A percentile compares a stretch with the other conserved stretches of the same genome.
phyloP scores from a whole-genome alignment of 176 grass and related monocot genomes.

The Cocos nucifera region DNA sequence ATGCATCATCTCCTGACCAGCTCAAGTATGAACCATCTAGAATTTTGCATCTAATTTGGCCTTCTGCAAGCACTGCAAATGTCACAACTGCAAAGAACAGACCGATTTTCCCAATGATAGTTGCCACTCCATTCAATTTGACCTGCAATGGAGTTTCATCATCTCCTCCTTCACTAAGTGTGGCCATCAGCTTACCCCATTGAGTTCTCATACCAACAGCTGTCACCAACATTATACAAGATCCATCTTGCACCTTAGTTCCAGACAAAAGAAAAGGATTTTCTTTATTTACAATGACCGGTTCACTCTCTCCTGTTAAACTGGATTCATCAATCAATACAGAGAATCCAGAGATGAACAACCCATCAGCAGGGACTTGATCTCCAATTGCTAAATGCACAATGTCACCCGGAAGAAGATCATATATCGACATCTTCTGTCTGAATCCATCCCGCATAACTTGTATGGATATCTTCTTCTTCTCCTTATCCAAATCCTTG shows the following conservation, averaged over 20 bases:
- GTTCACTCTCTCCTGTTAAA: constrained; percentile 90
- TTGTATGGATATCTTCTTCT: constrained; percentile 82
- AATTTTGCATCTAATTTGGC: constrained; percentile 51
- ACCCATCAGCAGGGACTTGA: constrained; percentile 90
- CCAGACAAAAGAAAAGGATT: constrained; percentile 91
- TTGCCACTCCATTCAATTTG: constrained; percentile 61
- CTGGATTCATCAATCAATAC: constrained; percentile 92
- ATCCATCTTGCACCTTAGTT: constrained; percentile 89
- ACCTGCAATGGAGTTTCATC: constrained; percentile 97
- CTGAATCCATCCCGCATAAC: constrained; percentile 78
- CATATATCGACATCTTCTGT: constrained; percentile 79
- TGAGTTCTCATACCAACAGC: constrained; percentile 96
- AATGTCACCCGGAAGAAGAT: constrained; percentile 92
- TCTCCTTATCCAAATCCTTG: constrained; percentile 98
- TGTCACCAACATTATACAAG: constrained; percentile 85
- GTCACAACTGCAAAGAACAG: constrained; percentile 92
- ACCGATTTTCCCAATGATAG: constrained; percentile 87
- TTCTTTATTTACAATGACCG: constrained; percentile 58
- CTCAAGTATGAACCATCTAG: constrained; percentile 28
- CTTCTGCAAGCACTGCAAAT: constrained; percentile 81
- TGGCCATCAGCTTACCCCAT: constrained; percentile 95
- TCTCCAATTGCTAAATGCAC: constrained; percentile 89
- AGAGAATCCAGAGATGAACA: constrained; percentile 87
- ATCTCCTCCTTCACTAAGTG: constrained; percentile 91
- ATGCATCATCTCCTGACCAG: constrained; percentile 87